These are phyloP conservation scores for Trichomonas tenax DNA, from an alignment of 208 protist species.

Conservation along the genomic window DNA sequence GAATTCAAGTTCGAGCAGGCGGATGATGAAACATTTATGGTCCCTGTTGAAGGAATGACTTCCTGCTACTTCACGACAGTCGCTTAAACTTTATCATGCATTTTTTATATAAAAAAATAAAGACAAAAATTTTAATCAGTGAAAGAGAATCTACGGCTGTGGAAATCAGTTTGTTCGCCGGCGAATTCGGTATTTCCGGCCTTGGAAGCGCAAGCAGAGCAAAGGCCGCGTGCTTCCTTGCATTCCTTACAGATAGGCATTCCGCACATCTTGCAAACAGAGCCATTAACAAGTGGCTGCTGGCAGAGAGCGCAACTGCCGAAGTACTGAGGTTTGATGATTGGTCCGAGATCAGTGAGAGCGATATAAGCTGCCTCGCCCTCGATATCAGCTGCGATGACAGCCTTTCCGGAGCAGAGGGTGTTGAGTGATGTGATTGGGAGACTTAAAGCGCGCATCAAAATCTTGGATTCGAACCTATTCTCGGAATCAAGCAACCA, in stretches of 20 bases:
- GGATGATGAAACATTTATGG: background rate
- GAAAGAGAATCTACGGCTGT: too few relatives aligned
- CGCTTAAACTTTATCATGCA: background rate
- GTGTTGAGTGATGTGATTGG: background rate
- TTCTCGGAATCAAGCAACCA: background rate
- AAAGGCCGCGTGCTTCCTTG: background rate
- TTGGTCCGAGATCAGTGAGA: background rate
- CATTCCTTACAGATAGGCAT: background rate
- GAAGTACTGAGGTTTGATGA: background rate
- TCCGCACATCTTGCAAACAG: background rate
- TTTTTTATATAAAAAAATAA: too few relatives aligned
- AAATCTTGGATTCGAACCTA: background rate
- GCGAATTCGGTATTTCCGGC: background rate
- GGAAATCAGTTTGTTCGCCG: too few relatives aligned
- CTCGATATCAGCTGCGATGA: background rate
- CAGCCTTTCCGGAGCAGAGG: background rate
- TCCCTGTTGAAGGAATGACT: background rate
- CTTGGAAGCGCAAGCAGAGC: background rate
- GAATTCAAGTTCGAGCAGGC: background rate
- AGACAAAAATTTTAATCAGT: too few relatives aligned
- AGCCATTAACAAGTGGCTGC: background rate
- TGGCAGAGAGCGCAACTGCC: background rate
- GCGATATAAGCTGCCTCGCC: background rate
- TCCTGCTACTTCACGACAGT: background rate
- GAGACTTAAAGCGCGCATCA: background rate